A percentile compares a stretch with the other conserved stretches of the same genome.
phyloP scores from a whole-genome alignment of 257 asterid genomes.

The Solanum stenotomum region DNA sequence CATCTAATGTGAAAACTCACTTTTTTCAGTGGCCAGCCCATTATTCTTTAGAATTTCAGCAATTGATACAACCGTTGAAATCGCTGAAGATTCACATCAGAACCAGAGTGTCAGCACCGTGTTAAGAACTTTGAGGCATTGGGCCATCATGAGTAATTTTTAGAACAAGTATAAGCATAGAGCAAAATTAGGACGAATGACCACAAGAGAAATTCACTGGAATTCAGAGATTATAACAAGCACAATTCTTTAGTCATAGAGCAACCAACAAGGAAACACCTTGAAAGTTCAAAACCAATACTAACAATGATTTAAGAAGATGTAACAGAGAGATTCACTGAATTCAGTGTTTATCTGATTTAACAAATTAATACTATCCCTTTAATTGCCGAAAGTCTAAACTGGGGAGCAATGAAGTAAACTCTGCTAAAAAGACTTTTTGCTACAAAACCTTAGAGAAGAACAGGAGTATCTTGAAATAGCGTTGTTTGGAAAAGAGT shows the following conservation, averaged over 20 bases:
- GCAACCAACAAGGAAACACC: background rate
- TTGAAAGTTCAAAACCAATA: background rate
- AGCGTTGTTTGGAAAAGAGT: background rate
- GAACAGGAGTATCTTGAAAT: background rate
- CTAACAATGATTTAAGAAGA: background rate
- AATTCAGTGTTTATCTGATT: background rate
- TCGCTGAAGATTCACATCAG: conserved; percentile 41
- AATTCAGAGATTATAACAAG: background rate
- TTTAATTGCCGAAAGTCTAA: background rate
- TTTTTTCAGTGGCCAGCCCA: conserved; percentile 86
- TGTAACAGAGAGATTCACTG: background rate
- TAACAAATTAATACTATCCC: background rate
- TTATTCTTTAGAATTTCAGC: conserved; percentile 86
- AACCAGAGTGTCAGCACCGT: background rate
- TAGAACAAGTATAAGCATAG: background rate
- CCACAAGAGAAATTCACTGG: background rate
- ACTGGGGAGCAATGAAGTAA: background rate
- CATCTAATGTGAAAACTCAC: conserved; percentile 32
- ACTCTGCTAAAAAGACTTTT: background rate
- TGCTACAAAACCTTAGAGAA: background rate
- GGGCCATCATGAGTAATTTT: background rate
- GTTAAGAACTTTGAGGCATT: background rate
- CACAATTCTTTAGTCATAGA: background rate
- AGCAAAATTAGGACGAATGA: background rate
- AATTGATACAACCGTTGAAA: conserved; percentile 71